Percentiles rank a stretch among this genome's conserved stretches.
These are phyloP conservation scores for Calonectria pseudoturangicola DNA, from an alignment of 2,329 filamentous ascomycete species.

Conservation along the genomic window DNA sequence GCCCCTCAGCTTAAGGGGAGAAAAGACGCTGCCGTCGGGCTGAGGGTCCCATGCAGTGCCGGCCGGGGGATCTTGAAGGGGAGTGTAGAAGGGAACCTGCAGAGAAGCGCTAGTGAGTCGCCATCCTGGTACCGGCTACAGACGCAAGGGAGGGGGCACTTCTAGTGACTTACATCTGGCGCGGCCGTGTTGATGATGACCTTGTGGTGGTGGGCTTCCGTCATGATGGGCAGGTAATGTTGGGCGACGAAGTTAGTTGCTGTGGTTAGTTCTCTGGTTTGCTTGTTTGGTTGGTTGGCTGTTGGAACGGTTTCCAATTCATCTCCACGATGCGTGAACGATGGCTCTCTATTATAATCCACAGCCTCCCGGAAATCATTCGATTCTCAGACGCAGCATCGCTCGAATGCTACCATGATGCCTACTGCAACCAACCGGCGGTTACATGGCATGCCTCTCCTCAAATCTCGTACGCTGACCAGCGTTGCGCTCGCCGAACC, in stretches of 20 bases:
- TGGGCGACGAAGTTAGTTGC: not conserved
- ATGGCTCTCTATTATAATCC: slow-evolving; percentile 12
- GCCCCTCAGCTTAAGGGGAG: slow-evolving; percentile 65
- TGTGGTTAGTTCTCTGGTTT: not conserved
- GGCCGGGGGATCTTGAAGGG: slow-evolving; percentile 51
- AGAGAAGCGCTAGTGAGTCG: not conserved
- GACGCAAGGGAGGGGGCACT: not conserved
- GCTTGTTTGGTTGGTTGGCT: not conserved
- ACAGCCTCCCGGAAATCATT: not conserved
- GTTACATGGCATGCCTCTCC: slow-evolving; percentile 29
- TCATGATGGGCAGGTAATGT: slow-evolving; percentile 26
- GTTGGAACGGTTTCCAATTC: not conserved
- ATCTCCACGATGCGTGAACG: not conserved
- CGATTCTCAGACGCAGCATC: slow-evolving; percentile 5
- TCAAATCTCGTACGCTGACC: slow-evolving; percentile 18
- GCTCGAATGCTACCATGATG: slow-evolving; percentile 1
- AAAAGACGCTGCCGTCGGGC: slow-evolving; percentile 60
- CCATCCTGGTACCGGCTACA: not conserved
- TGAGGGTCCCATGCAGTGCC: slow-evolving; percentile 52
- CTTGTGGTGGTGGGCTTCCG: slow-evolving; percentile 32
- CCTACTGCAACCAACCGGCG: slow-evolving; percentile 6
- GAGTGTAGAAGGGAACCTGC: slow-evolving; percentile 52
- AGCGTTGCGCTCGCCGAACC: slow-evolving; percentile 35
- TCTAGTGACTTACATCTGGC: slow-evolving; percentile 41
- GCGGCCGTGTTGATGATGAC: slow-evolving; percentile 49